Evolutionary conservation across 345 rosid genomes (phyloP).

Genomic region (Aethionema arabicum): DNA sequence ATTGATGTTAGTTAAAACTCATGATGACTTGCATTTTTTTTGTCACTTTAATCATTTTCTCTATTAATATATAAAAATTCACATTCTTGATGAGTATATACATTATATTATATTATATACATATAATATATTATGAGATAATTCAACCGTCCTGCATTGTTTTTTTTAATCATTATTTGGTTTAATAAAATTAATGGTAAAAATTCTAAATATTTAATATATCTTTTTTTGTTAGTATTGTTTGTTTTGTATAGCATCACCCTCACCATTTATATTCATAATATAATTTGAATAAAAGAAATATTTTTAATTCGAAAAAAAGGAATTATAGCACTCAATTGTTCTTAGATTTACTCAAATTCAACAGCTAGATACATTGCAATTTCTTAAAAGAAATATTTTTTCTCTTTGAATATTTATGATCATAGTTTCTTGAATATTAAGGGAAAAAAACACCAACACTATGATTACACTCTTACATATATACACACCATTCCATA

Average conservation of each 20-base stretch:
- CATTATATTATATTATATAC: too few relatives aligned
- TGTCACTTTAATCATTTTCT: constrained; percentile 27
- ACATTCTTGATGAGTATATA: too few relatives aligned
- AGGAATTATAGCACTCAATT: constrained; percentile 22
- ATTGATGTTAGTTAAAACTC: constrained; percentile 17
- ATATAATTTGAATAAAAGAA: too few relatives aligned
- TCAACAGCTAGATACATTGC: constrained; percentile 29
- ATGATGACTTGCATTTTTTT: constrained; percentile 25
- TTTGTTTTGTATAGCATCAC: too few relatives aligned
- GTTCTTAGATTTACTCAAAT: constrained; percentile 18
- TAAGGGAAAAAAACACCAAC: constrained; percentile 23
- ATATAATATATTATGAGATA: too few relatives aligned
- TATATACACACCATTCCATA: background rate
- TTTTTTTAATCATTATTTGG: too few relatives aligned
- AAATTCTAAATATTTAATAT: too few relatives aligned
- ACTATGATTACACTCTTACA: constrained; percentile 28
- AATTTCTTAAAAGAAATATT: constrained; percentile 20
- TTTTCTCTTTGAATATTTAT: constrained; percentile 18
- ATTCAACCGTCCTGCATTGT: too few relatives aligned
- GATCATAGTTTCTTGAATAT: constrained; percentile 40
- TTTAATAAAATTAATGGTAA: too few relatives aligned
- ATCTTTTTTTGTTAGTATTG: too few relatives aligned
- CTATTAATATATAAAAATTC: constrained; percentile 10
- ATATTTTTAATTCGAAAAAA: too few relatives aligned
- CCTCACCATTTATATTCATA: too few relatives aligned